Percentiles rank a stretch among this genome's conserved stretches.
Conservation (phyloP, 176 grass and related monocot species). For the Rhynchospora tenuis region DNA sequence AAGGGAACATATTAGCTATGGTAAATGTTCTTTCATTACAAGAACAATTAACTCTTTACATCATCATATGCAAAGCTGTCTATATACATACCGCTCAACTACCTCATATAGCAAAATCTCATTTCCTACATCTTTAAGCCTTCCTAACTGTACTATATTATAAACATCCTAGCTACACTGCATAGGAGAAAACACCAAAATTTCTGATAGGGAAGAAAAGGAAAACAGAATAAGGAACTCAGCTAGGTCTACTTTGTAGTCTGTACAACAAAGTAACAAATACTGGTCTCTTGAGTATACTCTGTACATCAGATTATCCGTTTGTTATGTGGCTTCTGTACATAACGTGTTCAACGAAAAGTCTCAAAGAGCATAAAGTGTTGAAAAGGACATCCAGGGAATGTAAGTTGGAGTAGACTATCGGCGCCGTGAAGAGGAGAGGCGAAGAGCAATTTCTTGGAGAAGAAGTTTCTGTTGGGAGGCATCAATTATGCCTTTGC, state of each 20-base stretch:
- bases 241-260: background rate
- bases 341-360: background rate
- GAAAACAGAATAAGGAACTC: background rate
- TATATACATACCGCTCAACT: slow-evolving; percentile 1
- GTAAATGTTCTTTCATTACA: background rate
- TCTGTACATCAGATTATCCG: background rate
- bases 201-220: background rate
- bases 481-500: slow-evolving; percentile 77
- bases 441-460: slow-evolving; percentile 76
- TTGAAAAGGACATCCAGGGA: background rate
- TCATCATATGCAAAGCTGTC: slow-evolving; percentile 4
- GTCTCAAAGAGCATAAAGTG: background rate
- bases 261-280: background rate
- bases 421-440: slow-evolving; percentile 42
- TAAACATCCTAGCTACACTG: background rate
- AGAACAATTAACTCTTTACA: background rate
- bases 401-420: background rate
- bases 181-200: background rate
- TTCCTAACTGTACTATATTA: background rate
- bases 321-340: background rate
- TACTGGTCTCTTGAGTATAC: background rate
- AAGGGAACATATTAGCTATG: background rate
- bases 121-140: background rate
- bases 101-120: background rate
- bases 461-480: slow-evolving; percentile 77